Base-by-base conservation (phyloP, 495 filamentous ascomycete genomes). In the Schizothecium vesticola region DNA sequence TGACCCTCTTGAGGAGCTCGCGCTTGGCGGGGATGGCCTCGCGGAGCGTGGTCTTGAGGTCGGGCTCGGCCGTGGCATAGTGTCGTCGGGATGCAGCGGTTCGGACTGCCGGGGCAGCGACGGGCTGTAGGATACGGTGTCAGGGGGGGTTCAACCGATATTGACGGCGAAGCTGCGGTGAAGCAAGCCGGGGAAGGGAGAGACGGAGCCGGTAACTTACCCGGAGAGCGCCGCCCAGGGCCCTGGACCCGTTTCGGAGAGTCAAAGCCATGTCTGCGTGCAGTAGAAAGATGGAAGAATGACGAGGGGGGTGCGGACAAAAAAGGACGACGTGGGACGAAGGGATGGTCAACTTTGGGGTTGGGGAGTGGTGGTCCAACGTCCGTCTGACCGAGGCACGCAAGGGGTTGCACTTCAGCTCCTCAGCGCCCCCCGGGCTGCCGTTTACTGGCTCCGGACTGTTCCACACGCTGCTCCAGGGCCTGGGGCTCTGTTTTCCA, bases 1-100 rank as follows among this genome's bases (percentile, higher is more conserved):
- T 97, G 79, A 97, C 90, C 78, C 92, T 89, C 80, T 96, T 92
- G 65, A 97, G 82, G 9, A 95, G 89, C 76, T 97, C 95, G 56
- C 93, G 88, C 81, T 99, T 99, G 60, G 86, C 91, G 25, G 95
- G 95, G 71, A 99, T 96, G 62, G 86, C 85, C 71, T 90, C 87
- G 71, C 87, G 90, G 63, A 99, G 84, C 26, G 91, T 90, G 28
- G 88, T 82, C 79, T 97, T 98, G 75, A 98, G 88, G 73, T 95
- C 91, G 68, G 89, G 91, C 74, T 97, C 93, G 43, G 89, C 82
- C 63, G 90, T 86, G 31, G 91, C 86, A 78, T 92, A 92, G 68
- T 68, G 79, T 70, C 88, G 81, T 26, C 70, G 66, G 1, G 70
- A 56, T 55, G 67, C 28, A 60, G 72, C 66, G 67, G 76, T 71